These are phyloP conservation scores for Mortierella hygrophila DNA, from an alignment of 192 early-diverging fungal genomes.

Conservation along the genomic window DNA sequence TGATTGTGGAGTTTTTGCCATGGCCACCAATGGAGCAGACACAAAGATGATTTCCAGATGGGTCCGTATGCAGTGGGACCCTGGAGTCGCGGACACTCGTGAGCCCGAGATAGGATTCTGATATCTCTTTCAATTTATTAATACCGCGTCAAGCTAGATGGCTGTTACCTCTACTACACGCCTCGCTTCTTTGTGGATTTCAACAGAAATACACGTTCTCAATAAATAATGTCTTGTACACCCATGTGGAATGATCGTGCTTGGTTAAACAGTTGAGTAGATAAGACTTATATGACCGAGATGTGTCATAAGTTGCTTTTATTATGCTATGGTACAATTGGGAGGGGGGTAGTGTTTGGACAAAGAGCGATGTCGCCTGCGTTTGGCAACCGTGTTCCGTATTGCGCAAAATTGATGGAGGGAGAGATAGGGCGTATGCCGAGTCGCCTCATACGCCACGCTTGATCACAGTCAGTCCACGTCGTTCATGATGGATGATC, in stretches of 20 bases:
- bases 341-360: neutral
- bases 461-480: conserved; percentile 47
- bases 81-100: neutral
- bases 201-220: neutral
- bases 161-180: neutral
- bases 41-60: neutral
- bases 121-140: neutral
- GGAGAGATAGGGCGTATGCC: neutral
- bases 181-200: neutral
- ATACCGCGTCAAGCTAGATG: neutral
- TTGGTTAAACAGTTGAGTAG: neutral
- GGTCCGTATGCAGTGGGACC: neutral
- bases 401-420: neutral
- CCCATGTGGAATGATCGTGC: neutral
- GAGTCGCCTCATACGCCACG: conserved; percentile 26
- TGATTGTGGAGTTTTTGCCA: neutral
- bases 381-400: neutral
- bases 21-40: neutral
- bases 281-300: neutral
- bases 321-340: neutral
- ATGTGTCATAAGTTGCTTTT: neutral
- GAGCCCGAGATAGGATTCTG: neutral
- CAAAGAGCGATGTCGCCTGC: too few species aligned
- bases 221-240: neutral
- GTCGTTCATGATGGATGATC: conserved; percentile 48